These are phyloP conservation scores for Rugosomyces carneus DNA, from an alignment of 1,284 basidiomycete genomes.

Conservation along the genomic window DNA sequence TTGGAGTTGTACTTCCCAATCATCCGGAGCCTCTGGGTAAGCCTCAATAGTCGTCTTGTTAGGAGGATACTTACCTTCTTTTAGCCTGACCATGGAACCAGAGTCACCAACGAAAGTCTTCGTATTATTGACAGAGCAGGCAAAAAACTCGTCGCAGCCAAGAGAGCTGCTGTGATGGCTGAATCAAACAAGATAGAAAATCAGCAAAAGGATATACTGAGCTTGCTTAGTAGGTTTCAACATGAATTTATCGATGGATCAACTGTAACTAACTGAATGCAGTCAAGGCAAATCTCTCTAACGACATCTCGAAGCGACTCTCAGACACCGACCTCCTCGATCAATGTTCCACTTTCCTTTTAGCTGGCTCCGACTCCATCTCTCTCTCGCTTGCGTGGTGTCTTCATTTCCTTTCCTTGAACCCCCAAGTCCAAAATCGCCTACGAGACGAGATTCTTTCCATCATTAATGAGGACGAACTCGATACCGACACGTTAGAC, in stretches of 20 bases:
- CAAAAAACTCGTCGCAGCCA: constrained; percentile 34
- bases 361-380: constrained; percentile 51
- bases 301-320: constrained; percentile 33
- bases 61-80: neutral
- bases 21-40: constrained; percentile 37
- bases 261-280: too few species aligned
- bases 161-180: constrained; percentile 30
- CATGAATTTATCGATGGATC: too few species aligned
- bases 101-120: constrained; percentile 29
- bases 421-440: constrained; percentile 41
- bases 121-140: constrained; percentile 36
- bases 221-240: constrained; percentile 35
- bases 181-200: constrained; percentile 25
- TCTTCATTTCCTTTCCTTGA: constrained; percentile 42
- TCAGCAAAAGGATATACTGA: constrained; percentile 39
- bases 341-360: constrained; percentile 48
- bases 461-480: constrained; percentile 7
- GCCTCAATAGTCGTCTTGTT: constrained; percentile 9
- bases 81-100: constrained; percentile 37
- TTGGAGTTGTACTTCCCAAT: constrained; percentile 41
- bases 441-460: constrained; percentile 37
- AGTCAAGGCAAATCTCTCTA: constrained; percentile 45
- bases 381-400: constrained; percentile 49
- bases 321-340: constrained; percentile 45
- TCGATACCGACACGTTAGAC: neutral